Percentiles rank a stretch among this genome's conserved stretches.
Evolutionary conservation across 306 rosid genomes (phyloP).

Genomic region (Acmispon strigosus): DNA sequence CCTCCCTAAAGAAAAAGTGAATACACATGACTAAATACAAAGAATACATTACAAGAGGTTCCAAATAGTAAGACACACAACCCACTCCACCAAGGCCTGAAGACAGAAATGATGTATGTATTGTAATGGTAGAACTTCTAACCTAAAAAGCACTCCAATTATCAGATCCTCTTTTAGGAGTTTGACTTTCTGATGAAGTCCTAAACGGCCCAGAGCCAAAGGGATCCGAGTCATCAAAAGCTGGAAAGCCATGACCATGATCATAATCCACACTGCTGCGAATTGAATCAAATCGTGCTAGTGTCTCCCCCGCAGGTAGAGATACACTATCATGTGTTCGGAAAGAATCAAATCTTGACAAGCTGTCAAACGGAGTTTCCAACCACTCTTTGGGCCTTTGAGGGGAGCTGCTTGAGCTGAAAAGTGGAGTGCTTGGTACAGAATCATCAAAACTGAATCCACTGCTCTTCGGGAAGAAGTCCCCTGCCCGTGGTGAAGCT

Average conservation of each 20-base stretch:
- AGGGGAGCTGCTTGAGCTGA: conserved; percentile 61
- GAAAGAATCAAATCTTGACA: conserved; percentile 83
- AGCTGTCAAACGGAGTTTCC: conserved; percentile 66
- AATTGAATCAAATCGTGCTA: conserved; percentile 61
- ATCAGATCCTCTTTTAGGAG: conserved; percentile 62
- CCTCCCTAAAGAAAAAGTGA: conserved; percentile 13
- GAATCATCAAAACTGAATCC: conserved; percentile 81
- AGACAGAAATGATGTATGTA: conserved; percentile 14
- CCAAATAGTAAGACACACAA: conserved; percentile 31
- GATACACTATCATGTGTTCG: conserved; percentile 50
- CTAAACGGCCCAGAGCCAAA: conserved; percentile 79
- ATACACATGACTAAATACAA: conserved; percentile 51
- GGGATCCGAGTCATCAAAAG: conserved; percentile 85
- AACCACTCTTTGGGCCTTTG: conserved; percentile 53
- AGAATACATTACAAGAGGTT: conserved; percentile 45
- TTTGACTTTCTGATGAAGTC: conserved; percentile 62
- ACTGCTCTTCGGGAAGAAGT: conserved; percentile 51
- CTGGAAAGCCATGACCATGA: conserved; percentile 61
- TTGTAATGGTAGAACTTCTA: conserved; percentile 1
- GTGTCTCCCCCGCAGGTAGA: conserved; percentile 46
- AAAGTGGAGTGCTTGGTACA: conserved; percentile 91
- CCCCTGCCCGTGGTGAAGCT: conserved; percentile 44
- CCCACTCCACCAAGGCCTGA: conserved; percentile 34
- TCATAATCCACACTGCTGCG: conserved; percentile 67
- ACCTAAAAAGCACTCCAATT: conserved; percentile 85